These are phyloP conservation scores for Neospermospora avenae DNA, from an alignment of 2,329 filamentous ascomycete genomes.

Conservation along the genomic window DNA sequence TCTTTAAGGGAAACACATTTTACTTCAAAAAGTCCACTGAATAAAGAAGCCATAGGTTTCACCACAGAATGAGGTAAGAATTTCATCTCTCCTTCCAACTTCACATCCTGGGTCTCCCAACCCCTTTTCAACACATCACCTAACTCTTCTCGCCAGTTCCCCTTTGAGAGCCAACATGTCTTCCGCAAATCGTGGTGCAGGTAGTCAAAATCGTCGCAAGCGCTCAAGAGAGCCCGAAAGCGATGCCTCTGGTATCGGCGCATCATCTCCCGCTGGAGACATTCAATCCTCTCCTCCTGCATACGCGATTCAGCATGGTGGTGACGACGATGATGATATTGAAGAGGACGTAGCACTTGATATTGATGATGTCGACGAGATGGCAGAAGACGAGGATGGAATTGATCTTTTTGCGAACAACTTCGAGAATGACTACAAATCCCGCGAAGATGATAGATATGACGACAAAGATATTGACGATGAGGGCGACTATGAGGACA, in stretches of 20 bases:
- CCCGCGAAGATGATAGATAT: slow-evolving; percentile 67
- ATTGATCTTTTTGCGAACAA: slow-evolving; percentile 75
- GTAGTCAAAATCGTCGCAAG: slow-evolving; percentile 51
- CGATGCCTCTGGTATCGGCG: slow-evolving; percentile 50
- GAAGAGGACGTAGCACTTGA: slow-evolving; percentile 71
- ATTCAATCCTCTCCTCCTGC: slow-evolving; percentile 65
- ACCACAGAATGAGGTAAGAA: slow-evolving; percentile 35
- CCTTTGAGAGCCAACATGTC: slow-evolving; percentile 77
- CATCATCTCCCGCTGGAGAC: slow-evolving; percentile 50
- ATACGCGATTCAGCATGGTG: slow-evolving; percentile 60
- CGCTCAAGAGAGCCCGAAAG: slow-evolving; percentile 63
- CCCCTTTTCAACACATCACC: slow-evolving; percentile 22
- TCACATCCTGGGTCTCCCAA: background rate
- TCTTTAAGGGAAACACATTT: background rate
- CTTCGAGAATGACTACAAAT: slow-evolving; percentile 67
- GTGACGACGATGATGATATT: slow-evolving; percentile 66
- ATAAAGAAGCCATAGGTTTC: background rate
- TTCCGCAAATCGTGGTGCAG: slow-evolving; percentile 74
- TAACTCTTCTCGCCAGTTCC: slow-evolving; percentile 56
- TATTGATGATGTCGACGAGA: slow-evolving; percentile 75
- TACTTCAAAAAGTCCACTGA: background rate
- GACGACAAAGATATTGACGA: slow-evolving; percentile 73
- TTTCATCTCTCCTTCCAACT: slow-evolving; percentile 7
- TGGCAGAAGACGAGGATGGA: slow-evolving; percentile 77
- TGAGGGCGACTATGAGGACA: slow-evolving; percentile 68